phyloP scores from a whole-genome alignment of 2,329 filamentous ascomycete genomes.

The Verticillium nubilum region DNA sequence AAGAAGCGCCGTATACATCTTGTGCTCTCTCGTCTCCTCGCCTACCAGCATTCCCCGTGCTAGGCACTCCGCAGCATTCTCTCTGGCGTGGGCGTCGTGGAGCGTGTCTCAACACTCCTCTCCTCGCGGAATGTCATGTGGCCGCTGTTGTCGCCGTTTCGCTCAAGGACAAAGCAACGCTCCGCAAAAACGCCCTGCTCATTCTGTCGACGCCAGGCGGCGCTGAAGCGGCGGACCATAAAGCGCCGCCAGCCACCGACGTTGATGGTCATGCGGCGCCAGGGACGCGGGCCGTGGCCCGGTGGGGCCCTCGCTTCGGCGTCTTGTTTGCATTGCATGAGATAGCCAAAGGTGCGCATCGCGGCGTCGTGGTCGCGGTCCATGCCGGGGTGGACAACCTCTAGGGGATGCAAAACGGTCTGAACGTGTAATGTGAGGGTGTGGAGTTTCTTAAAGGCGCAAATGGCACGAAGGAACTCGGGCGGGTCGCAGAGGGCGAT shows the following conservation, averaged over 20 bases:
- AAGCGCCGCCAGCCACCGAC: conserved; percentile 41
- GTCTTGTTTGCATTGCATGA: conserved; percentile 23
- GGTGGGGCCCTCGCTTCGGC: not conserved
- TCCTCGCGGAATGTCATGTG: conserved; percentile 10
- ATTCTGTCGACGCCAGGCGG: conserved; percentile 34
- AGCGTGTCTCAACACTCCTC: conserved; percentile 9
- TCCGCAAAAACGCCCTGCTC: conserved; percentile 38
- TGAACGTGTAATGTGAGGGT: conserved; percentile 38
- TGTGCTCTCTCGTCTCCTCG: not conserved
- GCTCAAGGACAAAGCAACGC: conserved; percentile 38
- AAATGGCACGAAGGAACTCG: conserved; percentile 31
- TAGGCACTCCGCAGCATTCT: not conserved
- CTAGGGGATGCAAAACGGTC: conserved; percentile 30
- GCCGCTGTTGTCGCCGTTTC: conserved; percentile 2
- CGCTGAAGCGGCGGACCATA: conserved; percentile 36
- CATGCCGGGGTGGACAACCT: conserved; percentile 16
- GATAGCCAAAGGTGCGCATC: conserved; percentile 23
- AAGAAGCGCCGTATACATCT: not conserved
- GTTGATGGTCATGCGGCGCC: conserved; percentile 37
- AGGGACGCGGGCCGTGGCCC: conserved; percentile 15
- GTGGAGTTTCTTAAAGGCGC: conserved; percentile 31
- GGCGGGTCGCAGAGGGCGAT: conserved; percentile 24
- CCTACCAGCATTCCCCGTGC: not conserved
- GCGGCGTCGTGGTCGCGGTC: conserved; percentile 33
- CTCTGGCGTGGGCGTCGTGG: conserved; percentile 12